phyloP scores from a whole-genome alignment of 2,329 filamentous ascomycete genomes.

The Cercospora zeae-maydis region DNA sequence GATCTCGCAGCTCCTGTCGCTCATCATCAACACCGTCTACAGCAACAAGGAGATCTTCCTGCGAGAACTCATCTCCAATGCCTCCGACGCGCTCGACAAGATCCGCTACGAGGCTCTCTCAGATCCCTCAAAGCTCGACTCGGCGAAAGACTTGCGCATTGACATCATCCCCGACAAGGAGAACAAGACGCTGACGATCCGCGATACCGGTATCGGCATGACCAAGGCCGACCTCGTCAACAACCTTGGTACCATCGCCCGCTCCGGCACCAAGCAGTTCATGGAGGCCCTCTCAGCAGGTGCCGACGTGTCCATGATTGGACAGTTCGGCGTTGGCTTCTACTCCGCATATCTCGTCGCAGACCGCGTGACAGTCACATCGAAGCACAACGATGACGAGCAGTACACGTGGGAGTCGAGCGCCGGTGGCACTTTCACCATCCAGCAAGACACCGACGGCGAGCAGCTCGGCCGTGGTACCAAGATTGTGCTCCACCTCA shows the following conservation, averaged over 20 bases:
- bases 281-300: constrained; percentile 99
- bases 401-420: constrained; percentile 99
- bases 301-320: constrained; percentile 99
- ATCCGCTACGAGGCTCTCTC: constrained; percentile 98
- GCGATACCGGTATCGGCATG: constrained; percentile 99
- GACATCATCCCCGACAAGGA: constrained; percentile 98
- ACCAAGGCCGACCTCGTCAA: constrained; percentile 99
- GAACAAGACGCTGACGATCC: constrained; percentile 95
- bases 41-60: constrained; percentile 99
- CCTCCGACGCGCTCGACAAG: constrained; percentile 99
- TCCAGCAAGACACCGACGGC: constrained; percentile 84
- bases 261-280: constrained; percentile 99
- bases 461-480: constrained; percentile 89
- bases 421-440: constrained; percentile 95
- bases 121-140: constrained; percentile 94
- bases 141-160: constrained; percentile 95
- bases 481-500: constrained; percentile 97
- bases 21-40: constrained; percentile 99
- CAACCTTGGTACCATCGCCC: constrained; percentile 99
- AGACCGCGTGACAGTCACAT: constrained; percentile 90
- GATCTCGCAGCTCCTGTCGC: constrained; percentile 99
- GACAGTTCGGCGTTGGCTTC: constrained; percentile 99
- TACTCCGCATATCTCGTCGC: constrained; percentile 99
- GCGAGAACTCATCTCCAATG: constrained; percentile 96
- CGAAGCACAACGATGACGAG: constrained; percentile 99